Evolutionary conservation across 2,329 filamentous ascomycete species (phyloP).

Genomic region (Fusarium phyllophilum): DNA sequence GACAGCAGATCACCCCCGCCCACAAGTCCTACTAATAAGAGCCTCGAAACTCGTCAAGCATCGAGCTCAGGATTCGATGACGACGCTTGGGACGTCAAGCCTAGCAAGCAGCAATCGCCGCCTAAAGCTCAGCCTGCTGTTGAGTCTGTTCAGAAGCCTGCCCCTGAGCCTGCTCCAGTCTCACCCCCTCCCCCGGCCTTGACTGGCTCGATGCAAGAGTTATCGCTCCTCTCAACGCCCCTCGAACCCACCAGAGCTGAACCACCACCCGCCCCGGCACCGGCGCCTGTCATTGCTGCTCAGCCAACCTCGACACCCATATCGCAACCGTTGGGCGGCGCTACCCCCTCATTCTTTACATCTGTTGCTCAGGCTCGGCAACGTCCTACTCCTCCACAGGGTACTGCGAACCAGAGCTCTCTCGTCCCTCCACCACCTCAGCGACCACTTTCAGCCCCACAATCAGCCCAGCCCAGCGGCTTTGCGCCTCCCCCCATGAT

Average conservation of each 20-base stretch:
- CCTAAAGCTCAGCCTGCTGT: conserved; percentile 29
- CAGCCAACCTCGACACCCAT: conserved; percentile 49
- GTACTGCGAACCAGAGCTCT: conserved; percentile 63
- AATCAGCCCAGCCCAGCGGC: conserved; percentile 77
- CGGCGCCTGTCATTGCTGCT: conserved; percentile 14
- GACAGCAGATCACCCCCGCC: conserved; percentile 37
- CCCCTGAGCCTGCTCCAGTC: conserved; percentile 24
- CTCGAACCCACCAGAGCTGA: conserved; percentile 61
- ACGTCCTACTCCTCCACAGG: conserved; percentile 45
- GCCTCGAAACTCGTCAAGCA: conserved; percentile 40
- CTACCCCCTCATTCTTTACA: conserved; percentile 68
- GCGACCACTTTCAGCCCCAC: conserved; percentile 87
- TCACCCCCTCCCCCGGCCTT: conserved; percentile 57
- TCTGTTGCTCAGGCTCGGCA: conserved; percentile 57
- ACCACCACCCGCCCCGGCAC: conserved; percentile 44
- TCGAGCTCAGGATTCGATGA: conserved; percentile 81
- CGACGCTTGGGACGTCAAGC: conserved; percentile 97
- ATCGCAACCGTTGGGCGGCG: conserved; percentile 61
- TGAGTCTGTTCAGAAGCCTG: conserved; percentile 40
- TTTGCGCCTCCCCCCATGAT: conserved; percentile 81
- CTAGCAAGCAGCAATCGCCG: conserved; percentile 66
- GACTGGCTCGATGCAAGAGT: conserved; percentile 73
- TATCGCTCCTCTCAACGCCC: conserved; percentile 64
- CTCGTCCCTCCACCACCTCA: conserved; percentile 81
- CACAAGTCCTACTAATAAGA: conserved; percentile 45